Percentiles rank a stretch among this genome's conserved stretches.
Evolutionary conservation across 2,329 filamentous ascomycete species (phyloP).

Genomic region (Hymenoscyphus infarciens): DNA sequence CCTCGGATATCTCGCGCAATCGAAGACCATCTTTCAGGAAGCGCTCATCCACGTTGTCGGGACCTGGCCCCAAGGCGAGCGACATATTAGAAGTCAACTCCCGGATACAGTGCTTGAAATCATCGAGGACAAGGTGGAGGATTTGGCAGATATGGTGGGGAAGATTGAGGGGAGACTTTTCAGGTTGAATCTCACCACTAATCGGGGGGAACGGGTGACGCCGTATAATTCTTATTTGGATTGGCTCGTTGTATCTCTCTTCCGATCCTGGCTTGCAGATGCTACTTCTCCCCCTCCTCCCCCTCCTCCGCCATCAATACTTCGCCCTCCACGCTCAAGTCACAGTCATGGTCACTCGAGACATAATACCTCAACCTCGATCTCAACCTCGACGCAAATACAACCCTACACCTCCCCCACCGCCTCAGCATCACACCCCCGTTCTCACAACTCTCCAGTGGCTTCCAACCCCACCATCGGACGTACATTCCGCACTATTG

Average conservation of each 20-base stretch:
- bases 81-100: constrained; percentile 68
- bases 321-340: constrained; percentile 20
- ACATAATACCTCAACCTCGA: constrained; percentile 17
- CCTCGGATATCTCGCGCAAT: constrained; percentile 80
- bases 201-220: constrained; percentile 75
- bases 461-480: constrained; percentile 57
- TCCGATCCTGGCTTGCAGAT: constrained; percentile 90
- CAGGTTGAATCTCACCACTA: constrained; percentile 70
- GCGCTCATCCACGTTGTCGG: constrained; percentile 91
- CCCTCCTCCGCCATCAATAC: constrained; percentile 39
- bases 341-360: constrained; percentile 19
- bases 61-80: constrained; percentile 81
- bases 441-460: constrained; percentile 29
- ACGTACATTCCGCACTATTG: constrained; percentile 74
- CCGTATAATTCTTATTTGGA: constrained; percentile 79
- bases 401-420: constrained; percentile 20
- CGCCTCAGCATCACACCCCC: constrained; percentile 35
- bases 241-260: constrained; percentile 83
- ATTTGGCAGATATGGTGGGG: constrained; percentile 77
- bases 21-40: constrained; percentile 79
- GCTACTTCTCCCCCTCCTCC: constrained; percentile 72
- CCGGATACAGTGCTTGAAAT: constrained; percentile 78
- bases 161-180: constrained; percentile 80
- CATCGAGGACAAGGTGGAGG: constrained; percentile 92
- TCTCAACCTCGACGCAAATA: constrained; percentile 6